Percentiles rank a stretch among this genome's conserved stretches.
These are phyloP conservation scores for Ogataea haglerorum DNA, from an alignment of 805 yeast genomes.

Conservation along the genomic window DNA sequence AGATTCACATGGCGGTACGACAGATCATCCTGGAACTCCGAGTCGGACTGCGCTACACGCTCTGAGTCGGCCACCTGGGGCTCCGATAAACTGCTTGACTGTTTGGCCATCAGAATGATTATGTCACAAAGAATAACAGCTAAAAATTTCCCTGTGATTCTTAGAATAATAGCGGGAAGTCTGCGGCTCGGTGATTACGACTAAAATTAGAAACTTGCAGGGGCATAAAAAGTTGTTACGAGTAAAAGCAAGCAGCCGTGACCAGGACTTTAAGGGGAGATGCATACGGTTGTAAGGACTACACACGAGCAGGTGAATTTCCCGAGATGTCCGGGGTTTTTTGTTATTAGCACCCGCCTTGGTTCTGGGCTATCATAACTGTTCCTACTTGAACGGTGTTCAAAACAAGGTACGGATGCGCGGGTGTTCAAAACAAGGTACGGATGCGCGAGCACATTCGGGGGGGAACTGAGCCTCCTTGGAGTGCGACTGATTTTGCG, in stretches of 20 bases:
- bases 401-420: background rate
- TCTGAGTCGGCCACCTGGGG: background rate
- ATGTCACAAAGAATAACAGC: background rate
- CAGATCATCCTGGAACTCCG: constrained; percentile 1
- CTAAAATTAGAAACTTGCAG: background rate
- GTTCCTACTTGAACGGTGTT: background rate
- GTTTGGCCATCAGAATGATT: background rate
- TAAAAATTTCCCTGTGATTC: background rate
- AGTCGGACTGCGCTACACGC: background rate
- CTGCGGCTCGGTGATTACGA: constrained; percentile 1
- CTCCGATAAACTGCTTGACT: background rate
- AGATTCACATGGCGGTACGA: constrained; percentile 13
- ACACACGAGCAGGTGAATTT: background rate
- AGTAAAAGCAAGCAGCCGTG: background rate
- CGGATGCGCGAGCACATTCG: background rate
- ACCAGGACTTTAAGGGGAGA: background rate
- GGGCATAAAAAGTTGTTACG: background rate
- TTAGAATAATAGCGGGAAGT: background rate
- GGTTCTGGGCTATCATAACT: background rate
- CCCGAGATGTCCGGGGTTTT: background rate
- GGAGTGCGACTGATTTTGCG: background rate
- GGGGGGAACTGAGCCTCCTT: background rate
- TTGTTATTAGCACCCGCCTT: background rate
- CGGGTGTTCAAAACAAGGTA: background rate
- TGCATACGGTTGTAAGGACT: background rate